Percentiles rank a stretch among this genome's conserved stretches.
These are phyloP conservation scores for Penicillium sp. DNA, from an alignment of 2,329 filamentous ascomycete genomes.

Conservation along the genomic window DNA sequence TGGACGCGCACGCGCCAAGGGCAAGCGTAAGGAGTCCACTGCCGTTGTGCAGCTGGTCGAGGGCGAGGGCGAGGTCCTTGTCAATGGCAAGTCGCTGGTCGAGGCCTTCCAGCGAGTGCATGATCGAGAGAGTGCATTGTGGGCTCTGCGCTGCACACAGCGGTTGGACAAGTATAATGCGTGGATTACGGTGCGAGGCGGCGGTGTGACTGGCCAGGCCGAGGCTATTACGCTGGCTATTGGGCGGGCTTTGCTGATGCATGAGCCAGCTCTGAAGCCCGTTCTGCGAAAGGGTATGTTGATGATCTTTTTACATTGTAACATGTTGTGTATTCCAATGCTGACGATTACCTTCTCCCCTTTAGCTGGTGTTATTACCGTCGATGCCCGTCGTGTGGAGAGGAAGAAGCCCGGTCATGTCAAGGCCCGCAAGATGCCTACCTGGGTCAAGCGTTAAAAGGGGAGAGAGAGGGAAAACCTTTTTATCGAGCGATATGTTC, in stretches of 20 bases:
- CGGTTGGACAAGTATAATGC: slow-evolving; percentile 96
- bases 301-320: not conserved
- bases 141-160: slow-evolving; percentile 81
- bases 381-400: slow-evolving; percentile 89
- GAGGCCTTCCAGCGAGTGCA: slow-evolving; percentile 85
- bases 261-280: slow-evolving; percentile 90
- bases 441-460: slow-evolving; percentile 84
- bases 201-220: slow-evolving; percentile 91
- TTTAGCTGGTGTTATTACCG: slow-evolving; percentile 86
- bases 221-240: slow-evolving; percentile 91
- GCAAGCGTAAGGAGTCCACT: slow-evolving; percentile 82
- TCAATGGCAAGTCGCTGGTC: slow-evolving; percentile 86
- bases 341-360: slow-evolving; percentile 14
- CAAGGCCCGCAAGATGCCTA: slow-evolving; percentile 96
- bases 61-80: slow-evolving; percentile 82
- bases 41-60: slow-evolving; percentile 89
- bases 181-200: slow-evolving; percentile 81
- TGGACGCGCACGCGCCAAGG: slow-evolving; percentile 78
- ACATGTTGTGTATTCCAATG: not conserved
- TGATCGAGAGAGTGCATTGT: slow-evolving; percentile 91
- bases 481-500: slow-evolving; percentile 23
- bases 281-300: slow-evolving; percentile 82
- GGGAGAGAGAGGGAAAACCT: not conserved
- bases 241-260: slow-evolving; percentile 82
- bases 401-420: slow-evolving; percentile 96